phyloP scores from a whole-genome alignment of 768 basidiomycete genomes.

The Tylopilus felleus region DNA sequence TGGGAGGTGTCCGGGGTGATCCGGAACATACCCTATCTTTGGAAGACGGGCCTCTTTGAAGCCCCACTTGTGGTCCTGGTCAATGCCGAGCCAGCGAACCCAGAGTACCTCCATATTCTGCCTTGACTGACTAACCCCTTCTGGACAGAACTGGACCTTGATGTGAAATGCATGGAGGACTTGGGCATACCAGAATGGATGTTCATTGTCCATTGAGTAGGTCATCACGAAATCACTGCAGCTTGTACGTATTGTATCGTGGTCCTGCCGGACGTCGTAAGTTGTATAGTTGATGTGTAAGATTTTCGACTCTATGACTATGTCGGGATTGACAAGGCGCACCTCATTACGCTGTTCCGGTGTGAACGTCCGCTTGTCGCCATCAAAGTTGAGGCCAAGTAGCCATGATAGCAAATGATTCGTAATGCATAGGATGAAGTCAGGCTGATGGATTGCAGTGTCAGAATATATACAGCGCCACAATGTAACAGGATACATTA shows the following conservation, averaged over 20 bases:
- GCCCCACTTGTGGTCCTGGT: neutral
- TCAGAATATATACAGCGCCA: too few species aligned
- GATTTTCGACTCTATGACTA: neutral
- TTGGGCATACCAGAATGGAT: conserved; percentile 16
- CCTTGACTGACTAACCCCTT: neutral
- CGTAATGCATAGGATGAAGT: neutral
- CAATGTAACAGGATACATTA: neutral
- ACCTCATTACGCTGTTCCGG: conserved; percentile 1
- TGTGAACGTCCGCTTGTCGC: conserved; percentile 9
- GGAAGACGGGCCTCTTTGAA: neutral
- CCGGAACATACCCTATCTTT: neutral
- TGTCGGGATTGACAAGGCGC: neutral
- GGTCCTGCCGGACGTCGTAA: too few species aligned
- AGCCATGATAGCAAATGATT: neutral
- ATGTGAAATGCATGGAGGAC: neutral
- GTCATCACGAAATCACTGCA: conserved; percentile 10
- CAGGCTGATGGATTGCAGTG: too few species aligned
- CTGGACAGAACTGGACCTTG: neutral
- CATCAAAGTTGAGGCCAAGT: neutral
- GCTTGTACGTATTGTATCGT: neutral
- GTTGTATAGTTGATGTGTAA: neutral
- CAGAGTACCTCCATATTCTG: neutral
- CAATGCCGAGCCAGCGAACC: neutral
- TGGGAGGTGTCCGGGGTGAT: neutral
- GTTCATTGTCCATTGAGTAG: neutral